phyloP scores from a whole-genome alignment of 176 grass and related monocot genomes.

The Carex kokanica region DNA sequence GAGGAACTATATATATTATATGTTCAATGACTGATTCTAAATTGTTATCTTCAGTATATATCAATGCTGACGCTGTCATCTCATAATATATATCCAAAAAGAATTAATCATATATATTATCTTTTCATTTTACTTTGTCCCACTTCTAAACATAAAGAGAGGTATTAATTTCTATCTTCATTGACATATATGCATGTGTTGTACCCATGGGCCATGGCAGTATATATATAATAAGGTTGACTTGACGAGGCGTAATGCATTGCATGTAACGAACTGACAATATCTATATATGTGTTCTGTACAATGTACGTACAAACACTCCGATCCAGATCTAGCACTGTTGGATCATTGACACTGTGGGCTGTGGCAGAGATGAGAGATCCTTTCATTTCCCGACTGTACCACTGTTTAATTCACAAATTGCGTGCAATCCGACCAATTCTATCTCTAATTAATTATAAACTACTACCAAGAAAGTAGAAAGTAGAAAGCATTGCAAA shows the following conservation, averaged over 20 bases:
- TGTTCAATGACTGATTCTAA: not conserved
- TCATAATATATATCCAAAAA: too few species aligned
- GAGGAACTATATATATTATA: not conserved
- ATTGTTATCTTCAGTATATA: not conserved
- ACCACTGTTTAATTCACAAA: conserved; percentile 4
- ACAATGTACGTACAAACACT: not conserved
- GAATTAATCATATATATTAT: too few species aligned
- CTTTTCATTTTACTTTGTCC: too few species aligned
- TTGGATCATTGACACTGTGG: not conserved
- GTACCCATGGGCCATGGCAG: too few species aligned
- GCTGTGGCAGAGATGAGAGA: not conserved
- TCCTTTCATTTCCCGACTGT: not conserved
- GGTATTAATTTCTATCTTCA: not conserved
- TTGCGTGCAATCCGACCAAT: not conserved
- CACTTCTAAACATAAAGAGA: not conserved
- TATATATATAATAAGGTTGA: not conserved
- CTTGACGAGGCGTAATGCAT: not conserved
- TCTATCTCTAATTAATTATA: not conserved
- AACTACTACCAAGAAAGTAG: not conserved
- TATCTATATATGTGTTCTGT: not conserved
- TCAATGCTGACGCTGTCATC: too few species aligned
- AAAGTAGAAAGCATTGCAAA: not conserved
- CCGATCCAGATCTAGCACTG: conserved; percentile 16
- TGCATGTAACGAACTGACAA: not conserved
- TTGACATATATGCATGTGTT: too few species aligned